These are phyloP conservation scores for Aspergillus sclerotiicarbonarius DNA, from an alignment of 495 filamentous ascomycete species.

Conservation along the genomic window DNA sequence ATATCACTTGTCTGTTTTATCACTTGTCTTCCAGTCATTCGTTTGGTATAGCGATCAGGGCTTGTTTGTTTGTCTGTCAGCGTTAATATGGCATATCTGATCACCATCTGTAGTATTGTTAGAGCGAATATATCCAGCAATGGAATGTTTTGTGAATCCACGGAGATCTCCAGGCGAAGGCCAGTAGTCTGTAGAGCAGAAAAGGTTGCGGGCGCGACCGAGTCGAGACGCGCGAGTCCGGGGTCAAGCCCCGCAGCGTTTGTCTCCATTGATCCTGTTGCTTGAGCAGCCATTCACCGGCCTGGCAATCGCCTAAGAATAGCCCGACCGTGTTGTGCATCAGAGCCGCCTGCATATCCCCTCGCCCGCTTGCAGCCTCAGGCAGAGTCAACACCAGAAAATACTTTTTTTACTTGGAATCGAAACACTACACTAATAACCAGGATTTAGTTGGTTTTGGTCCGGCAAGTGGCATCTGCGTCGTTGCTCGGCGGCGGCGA, in stretches of 20 bases:
- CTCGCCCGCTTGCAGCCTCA: no score
- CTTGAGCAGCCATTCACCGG: no score
- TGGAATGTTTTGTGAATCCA: neutral
- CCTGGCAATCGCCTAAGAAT: no score
- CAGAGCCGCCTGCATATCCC: no score
- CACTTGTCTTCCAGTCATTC: neutral
- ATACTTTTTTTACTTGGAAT: no score
- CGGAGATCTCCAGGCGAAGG: neutral
- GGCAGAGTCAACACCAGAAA: no score
- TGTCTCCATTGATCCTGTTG: no score
- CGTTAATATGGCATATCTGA: neutral
- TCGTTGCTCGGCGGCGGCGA: constrained; percentile 9
- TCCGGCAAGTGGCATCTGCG: no score
- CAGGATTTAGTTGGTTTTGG: no score
- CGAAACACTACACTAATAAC: no score
- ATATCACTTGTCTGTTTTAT: constrained; percentile 8
- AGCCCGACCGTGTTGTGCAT: no score
- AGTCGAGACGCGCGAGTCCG: neutral
- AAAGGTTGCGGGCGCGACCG: neutral
- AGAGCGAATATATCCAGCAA: neutral
- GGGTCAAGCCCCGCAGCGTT: neutral
- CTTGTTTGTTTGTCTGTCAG: neutral
- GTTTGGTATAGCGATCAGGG: neutral
- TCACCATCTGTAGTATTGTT: neutral
- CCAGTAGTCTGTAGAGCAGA: neutral